These are phyloP conservation scores for Penicillium sp. DNA, from an alignment of 2,329 filamentous ascomycete species.

Conservation along the genomic window DNA sequence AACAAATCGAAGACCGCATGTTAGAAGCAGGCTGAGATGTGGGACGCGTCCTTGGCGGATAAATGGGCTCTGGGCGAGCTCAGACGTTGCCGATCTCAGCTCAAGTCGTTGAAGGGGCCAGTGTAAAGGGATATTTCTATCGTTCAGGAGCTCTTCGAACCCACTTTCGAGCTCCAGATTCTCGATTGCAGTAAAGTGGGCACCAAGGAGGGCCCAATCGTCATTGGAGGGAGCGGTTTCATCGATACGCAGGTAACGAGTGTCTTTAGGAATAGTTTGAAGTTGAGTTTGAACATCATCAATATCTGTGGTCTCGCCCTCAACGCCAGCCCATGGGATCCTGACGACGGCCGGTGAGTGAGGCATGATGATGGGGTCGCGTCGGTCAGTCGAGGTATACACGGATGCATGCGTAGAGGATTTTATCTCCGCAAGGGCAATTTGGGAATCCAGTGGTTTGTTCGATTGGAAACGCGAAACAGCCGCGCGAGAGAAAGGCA, in stretches of 20 bases:
- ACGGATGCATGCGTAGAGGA: not conserved
- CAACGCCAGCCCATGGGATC: conserved; percentile 10
- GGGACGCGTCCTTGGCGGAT: conserved; percentile 19
- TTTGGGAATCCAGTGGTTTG: not conserved
- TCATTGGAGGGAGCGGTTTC: conserved; percentile 20
- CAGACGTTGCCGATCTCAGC: conserved; percentile 13
- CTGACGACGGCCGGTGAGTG: conserved; percentile 2
- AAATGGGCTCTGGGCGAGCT: conserved; percentile 16
- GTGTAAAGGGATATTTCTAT: conserved; percentile 21
- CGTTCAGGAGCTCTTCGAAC: conserved; percentile 23
- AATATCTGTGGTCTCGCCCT: conserved; percentile 3
- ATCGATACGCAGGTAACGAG: conserved; percentile 13
- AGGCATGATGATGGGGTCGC: not conserved
- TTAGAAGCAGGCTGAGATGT: conserved; percentile 20
- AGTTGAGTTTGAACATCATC: conserved; percentile 16
- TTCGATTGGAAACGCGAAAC: not conserved
- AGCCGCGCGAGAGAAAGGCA: not conserved
- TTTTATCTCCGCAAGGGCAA: not conserved
- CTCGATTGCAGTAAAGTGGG: conserved; percentile 20
- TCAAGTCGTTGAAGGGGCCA: conserved; percentile 22
- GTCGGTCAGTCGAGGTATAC: conserved; percentile 5
- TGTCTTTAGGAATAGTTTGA: conserved; percentile 14
- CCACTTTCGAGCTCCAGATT: conserved; percentile 20
- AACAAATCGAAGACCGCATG: conserved; percentile 23
- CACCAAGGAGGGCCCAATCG: conserved; percentile 24